Evolutionary conservation across 2,329 filamentous ascomycete species (phyloP).

Genomic region (Geosmithia putterillii): DNA sequence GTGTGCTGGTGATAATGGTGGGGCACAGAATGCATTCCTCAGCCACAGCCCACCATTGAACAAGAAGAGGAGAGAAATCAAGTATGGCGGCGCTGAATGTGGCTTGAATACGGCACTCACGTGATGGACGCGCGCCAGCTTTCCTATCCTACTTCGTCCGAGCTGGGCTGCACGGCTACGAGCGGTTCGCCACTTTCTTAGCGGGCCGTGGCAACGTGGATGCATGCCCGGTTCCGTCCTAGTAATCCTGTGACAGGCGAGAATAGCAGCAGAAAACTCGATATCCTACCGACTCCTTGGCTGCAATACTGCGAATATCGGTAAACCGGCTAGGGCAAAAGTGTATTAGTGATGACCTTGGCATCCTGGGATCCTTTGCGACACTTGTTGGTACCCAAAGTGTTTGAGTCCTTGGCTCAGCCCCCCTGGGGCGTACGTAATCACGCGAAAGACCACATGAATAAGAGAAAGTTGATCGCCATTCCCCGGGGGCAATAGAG

Average conservation of each 20-base stretch:
- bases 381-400: neutral
- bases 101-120: neutral
- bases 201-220: too few species aligned
- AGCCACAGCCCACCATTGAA: neutral
- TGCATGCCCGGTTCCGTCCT: too few species aligned
- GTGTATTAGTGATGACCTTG: neutral
- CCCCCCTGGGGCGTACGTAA: neutral
- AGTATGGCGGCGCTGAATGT: neutral
- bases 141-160: too few species aligned
- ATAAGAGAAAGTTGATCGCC: neutral
- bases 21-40: slow-evolving; percentile 9
- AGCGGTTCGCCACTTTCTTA: too few species aligned
- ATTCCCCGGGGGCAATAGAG: neutral
- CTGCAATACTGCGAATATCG: too few species aligned
- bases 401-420: neutral
- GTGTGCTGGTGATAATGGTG: slow-evolving; percentile 21
- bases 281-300: too few species aligned
- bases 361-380: neutral
- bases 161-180: too few species aligned
- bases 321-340: neutral
- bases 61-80: too few species aligned
- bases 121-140: too few species aligned
- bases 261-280: too few species aligned
- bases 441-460: neutral
- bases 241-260: too few species aligned